phyloP scores from a whole-genome alignment of 306 rosid genomes.

The Carpinus fangiana region DNA sequence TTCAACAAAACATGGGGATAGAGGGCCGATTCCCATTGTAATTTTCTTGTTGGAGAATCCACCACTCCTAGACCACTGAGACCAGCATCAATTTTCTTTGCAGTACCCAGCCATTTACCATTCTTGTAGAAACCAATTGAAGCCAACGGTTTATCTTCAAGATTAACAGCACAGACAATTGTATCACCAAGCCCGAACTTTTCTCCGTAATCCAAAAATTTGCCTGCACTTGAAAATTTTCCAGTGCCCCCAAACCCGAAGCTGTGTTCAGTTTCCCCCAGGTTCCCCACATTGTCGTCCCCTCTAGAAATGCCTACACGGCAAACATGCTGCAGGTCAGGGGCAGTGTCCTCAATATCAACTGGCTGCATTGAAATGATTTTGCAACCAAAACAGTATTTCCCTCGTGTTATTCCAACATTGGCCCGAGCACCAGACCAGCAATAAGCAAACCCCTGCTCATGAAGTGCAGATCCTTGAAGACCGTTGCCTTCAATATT shows the following conservation, averaged over 20 bases:
- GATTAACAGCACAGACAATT: conserved; percentile 49
- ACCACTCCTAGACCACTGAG: conserved; percentile 40
- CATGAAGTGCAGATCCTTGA: conserved; percentile 43
- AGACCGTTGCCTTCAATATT: conserved; percentile 34
- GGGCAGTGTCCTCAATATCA: conserved; percentile 37
- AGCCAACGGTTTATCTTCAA: conserved; percentile 51
- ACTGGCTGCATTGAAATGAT: conserved; percentile 42
- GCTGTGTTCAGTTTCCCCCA: conserved; percentile 52
- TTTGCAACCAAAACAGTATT: conserved; percentile 57
- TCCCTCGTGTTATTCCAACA: conserved; percentile 49
- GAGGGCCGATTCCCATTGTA: conserved; percentile 38
- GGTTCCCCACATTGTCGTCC: conserved; percentile 43
- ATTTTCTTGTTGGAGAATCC: conserved; percentile 24
- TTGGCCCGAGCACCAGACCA: conserved; percentile 62
- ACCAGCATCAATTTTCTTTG: conserved; percentile 39
- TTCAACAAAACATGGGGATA: conserved; percentile 63
- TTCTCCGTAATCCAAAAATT: conserved; percentile 46
- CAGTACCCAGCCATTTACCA: conserved; percentile 53
- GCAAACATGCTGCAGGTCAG: conserved; percentile 44
- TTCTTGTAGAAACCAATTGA: conserved; percentile 60
- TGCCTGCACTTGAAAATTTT: conserved; percentile 38
- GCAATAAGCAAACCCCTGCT: conserved; percentile 61
- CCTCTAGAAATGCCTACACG: conserved; percentile 60
- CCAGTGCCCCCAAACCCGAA: conserved; percentile 59
- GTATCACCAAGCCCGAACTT: conserved; percentile 59